Evolutionary conservation across 2,329 filamentous ascomycete species (phyloP).

Genomic region (Claviceps spartinae): DNA sequence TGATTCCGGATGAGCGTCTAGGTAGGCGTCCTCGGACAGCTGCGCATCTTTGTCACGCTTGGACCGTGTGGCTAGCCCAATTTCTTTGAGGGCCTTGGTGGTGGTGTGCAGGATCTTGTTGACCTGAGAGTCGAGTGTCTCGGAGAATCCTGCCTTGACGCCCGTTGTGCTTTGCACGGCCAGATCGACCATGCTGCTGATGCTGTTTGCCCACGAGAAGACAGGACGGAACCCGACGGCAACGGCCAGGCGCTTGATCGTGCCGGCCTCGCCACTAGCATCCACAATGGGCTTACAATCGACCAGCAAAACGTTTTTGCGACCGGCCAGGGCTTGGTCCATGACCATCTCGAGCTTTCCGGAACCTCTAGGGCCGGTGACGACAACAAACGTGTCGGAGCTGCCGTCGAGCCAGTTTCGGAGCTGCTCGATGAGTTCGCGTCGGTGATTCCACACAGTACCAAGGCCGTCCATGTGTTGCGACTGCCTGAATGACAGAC

Average conservation of each 20-base stretch:
- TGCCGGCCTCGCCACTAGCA: constrained; percentile 73
- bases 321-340: constrained; percentile 65
- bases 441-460: constrained; percentile 79
- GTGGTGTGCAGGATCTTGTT: constrained; percentile 83
- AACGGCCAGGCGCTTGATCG: constrained; percentile 65
- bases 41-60: constrained; percentile 61
- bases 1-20: constrained; percentile 77
- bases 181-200: constrained; percentile 83
- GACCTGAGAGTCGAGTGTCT: constrained; percentile 79
- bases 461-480: constrained; percentile 56
- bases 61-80: constrained; percentile 55
- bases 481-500: constrained; percentile 48
- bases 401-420: constrained; percentile 79
- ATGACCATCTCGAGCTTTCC: constrained; percentile 82
- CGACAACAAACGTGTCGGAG: constrained; percentile 80
- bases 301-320: constrained; percentile 66
- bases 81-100: constrained; percentile 61
- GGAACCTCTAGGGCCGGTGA: constrained; percentile 83
- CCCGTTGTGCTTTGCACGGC: constrained; percentile 89
- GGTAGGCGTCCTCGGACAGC: constrained; percentile 70
- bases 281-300: constrained; percentile 93
- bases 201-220: constrained; percentile 92
- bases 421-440: constrained; percentile 68
- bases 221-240: constrained; percentile 86
- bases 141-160: constrained; percentile 86